Evolutionary conservation across 139 green algal genomes (phyloP), one percentile per base, ranked within the genome.

Genomic region (Tetraselmis chui): DNA sequence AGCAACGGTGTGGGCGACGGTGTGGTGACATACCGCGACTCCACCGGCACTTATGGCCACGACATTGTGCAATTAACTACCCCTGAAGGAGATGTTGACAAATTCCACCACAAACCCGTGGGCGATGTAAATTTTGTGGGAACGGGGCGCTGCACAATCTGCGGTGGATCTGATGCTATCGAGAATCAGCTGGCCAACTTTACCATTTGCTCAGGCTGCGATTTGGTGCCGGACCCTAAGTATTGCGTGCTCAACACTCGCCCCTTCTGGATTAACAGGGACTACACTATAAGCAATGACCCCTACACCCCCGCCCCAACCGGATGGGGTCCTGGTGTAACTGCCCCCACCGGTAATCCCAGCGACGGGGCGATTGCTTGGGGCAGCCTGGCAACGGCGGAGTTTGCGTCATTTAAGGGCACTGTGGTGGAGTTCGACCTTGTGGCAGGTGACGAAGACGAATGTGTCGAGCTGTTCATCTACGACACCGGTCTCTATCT

Each of bases 401-500:
- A 76, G 23, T 28, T 83, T 1, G 27, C 29, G n/a, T 27, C 75
- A 27, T 81, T 81, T 23, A 58, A 67, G 29, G 81, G 75, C 31
- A 26, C 32, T 23, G 75, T 76, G 26, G 31, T 81, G 30, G 28
- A 77, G 18, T 84, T 84, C 75, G 83, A 84, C 75, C 75, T 84
- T 25, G 81, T 84, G 24, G 81, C 81, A 27, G 28, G 83, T 23
- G 81, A 84, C 75, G 30, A 78, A 5, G 81, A 84, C 27, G 81
- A 84, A 27, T 84, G 81, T 75, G 76, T 80, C 23, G 81, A 84
- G 81, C 81, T 84, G 25, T 77, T 76, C 75, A 84, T 84, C 45
- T 81, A 81, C 23, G n/a, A 28, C 28, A 76, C 81, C 45, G 32
- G 67, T 24, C 29, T 84, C 26, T 84, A 81, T 31, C 75, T 18